These are phyloP conservation scores for Aspergillus baeticus DNA, from an alignment of 495 filamentous ascomycete species.

Conservation along the genomic window DNA sequence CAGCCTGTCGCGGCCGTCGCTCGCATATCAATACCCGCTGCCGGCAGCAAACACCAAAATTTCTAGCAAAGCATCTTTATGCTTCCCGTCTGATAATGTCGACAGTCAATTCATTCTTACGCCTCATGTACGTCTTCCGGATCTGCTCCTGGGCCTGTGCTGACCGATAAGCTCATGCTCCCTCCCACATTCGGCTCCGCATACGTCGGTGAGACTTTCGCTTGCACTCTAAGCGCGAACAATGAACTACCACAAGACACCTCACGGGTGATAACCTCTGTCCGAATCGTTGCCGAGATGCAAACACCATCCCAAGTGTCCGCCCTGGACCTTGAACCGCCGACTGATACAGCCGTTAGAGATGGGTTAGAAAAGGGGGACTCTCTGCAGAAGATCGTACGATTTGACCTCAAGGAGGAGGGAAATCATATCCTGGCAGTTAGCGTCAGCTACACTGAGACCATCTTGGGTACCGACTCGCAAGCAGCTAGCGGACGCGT, in stretches of 20 bases:
- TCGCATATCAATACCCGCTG: constrained; percentile 57
- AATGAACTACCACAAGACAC: constrained; percentile 63
- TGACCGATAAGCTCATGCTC: constrained; percentile 66
- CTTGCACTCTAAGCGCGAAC: constrained; percentile 90
- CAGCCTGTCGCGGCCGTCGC: constrained; percentile 56
- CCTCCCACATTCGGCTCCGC: constrained; percentile 90
- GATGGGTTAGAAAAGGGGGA: constrained; percentile 61
- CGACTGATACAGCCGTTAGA: constrained; percentile 29
- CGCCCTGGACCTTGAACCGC: constrained; percentile 53
- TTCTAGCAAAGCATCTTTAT: constrained; percentile 49
- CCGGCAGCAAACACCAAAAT: constrained; percentile 50
- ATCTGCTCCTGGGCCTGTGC: background rate
- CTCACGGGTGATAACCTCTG: constrained; percentile 62
- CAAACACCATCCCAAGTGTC: constrained; percentile 74
- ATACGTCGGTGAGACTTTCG: constrained; percentile 94
- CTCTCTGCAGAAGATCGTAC: constrained; percentile 78
- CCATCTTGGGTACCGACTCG: constrained; percentile 48
- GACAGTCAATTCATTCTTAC: constrained; percentile 58
- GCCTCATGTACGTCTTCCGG: constrained; percentile 48
- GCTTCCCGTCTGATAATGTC: constrained; percentile 47
- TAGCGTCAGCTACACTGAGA: constrained; percentile 85
- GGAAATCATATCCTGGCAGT: constrained; percentile 93
- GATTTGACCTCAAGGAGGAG: constrained; percentile 89
- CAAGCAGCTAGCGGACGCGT: constrained; percentile 66
- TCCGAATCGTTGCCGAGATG: constrained; percentile 88